A percentile compares a stretch with the other conserved stretches of the same genome.
Conservation (phyloP, 257 asterid species). For the Jacaranda copaia region DNA sequence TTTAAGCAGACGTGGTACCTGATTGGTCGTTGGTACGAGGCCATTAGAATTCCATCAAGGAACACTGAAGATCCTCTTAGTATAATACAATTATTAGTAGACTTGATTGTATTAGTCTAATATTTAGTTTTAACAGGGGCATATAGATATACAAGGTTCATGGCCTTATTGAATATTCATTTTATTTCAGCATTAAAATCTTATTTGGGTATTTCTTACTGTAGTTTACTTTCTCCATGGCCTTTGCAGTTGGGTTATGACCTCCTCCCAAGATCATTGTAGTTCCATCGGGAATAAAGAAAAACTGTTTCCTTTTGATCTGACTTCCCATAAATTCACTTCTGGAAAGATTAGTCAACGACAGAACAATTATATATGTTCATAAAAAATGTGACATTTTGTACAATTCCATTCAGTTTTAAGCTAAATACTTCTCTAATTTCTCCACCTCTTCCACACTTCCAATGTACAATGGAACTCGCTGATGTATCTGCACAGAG, state of each 20-base stretch:
- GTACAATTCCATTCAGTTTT: conserved; percentile 29
- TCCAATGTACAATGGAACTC: conserved; percentile 89
- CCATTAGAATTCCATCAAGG: too few species aligned
- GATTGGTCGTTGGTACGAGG: too few species aligned
- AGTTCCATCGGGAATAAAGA: not conserved
- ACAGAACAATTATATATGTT: not conserved
- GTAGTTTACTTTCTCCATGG: too few species aligned
- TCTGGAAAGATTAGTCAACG: not conserved
- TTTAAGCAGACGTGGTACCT: conserved; percentile 33
- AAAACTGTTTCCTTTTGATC: not conserved
- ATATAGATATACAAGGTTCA: not conserved
- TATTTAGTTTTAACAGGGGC: not conserved
- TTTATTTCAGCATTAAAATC: too few species aligned
- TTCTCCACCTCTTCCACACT: conserved; percentile 89
- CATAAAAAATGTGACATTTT: not conserved
- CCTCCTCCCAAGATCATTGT: too few species aligned
- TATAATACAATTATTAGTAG: conserved; percentile 8
- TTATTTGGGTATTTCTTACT: too few species aligned
- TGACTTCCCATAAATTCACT: not conserved
- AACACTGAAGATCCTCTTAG: too few species aligned
- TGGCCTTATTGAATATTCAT: too few species aligned
- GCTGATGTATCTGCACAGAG: conserved; percentile 46
- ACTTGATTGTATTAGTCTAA: not conserved
- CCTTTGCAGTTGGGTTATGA: too few species aligned
- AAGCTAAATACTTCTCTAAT: conserved; percentile 82